A percentile compares a stretch with the other conserved stretches of the same genome.
phyloP scores from a whole-genome alignment of 495 filamentous ascomycete genomes.

The Neurospora sp. region DNA sequence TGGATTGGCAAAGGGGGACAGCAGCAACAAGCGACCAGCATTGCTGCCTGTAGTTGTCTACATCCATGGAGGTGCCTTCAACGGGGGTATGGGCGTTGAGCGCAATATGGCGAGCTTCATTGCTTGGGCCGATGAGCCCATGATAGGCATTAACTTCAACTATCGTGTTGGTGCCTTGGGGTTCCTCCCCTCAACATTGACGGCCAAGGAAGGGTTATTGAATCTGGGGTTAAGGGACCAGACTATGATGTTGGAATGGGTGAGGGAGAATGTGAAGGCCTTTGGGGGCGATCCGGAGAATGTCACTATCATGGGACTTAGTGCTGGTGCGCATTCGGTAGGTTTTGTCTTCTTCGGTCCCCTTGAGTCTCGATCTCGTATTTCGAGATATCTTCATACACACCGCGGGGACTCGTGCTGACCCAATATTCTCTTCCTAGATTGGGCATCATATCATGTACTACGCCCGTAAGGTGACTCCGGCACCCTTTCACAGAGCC shows the following conservation, averaged over 20 bases:
- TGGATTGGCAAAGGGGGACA: conserved; percentile 3
- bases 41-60: conserved; percentile 52
- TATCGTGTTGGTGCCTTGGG: conserved; percentile 61
- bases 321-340: conserved; percentile 57
- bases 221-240: conserved; percentile 67
- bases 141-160: conserved; percentile 55
- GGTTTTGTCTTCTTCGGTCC: conserved; percentile 8
- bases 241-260: conserved; percentile 53
- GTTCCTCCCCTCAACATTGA: conserved; percentile 47
- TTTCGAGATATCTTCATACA: neutral
- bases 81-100: conserved; percentile 30
- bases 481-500: conserved; percentile 47
- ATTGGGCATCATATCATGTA: conserved; percentile 57
- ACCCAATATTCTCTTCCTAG: conserved; percentile 22
- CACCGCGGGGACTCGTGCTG: neutral
- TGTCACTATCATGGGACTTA: conserved; percentile 56
- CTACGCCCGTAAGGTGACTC: conserved; percentile 22
- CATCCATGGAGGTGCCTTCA: conserved; percentile 46
- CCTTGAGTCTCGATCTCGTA: neutral
- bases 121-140: conserved; percentile 40
- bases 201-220: conserved; percentile 44
- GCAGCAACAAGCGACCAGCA: conserved; percentile 7
- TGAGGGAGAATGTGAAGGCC: conserved; percentile 44
- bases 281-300: conserved; percentile 55
- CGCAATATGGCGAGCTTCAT: conserved; percentile 42